phyloP scores from a whole-genome alignment of 148 eudicot genomes.

The Rhododendron mucronatum region DNA sequence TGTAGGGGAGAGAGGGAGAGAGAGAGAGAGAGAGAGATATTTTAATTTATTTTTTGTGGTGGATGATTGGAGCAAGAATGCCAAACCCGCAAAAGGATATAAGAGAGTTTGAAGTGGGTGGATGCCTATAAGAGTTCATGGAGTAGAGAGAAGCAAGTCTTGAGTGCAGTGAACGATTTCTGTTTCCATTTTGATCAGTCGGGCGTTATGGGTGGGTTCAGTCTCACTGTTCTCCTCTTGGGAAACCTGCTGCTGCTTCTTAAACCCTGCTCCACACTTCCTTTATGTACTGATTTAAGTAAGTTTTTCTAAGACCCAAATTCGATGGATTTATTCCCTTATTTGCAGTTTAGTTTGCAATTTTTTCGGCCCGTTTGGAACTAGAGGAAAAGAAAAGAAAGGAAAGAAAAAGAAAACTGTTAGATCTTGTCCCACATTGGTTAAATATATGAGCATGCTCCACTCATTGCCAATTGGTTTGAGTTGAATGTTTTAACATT shows the following conservation, averaged over 20 bases:
- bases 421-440: no score
- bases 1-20: neutral
- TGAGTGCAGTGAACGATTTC: neutral
- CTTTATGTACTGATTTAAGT: constrained; percentile 46
- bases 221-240: constrained; percentile 10
- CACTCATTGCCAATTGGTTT: no score
- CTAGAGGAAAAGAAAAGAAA: no score
- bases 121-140: neutral
- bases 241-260: constrained; percentile 29
- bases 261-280: constrained; percentile 27
- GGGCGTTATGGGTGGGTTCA: constrained; percentile 26
- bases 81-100: constrained; percentile 1
- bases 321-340: neutral
- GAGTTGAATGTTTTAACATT: no score
- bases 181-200: neutral
- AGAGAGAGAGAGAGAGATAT: neutral
- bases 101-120: neutral
- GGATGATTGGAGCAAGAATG: neutral
- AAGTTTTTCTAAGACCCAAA: constrained; percentile 5
- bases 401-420: no score
- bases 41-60: neutral
- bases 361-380: neutral
- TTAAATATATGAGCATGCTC: no score
- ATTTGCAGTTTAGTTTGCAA: neutral
- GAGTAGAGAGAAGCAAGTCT: neutral